Evolutionary conservation across 768 basidiomycete species (phyloP), one percentile per base, ranked within the genome.

Genomic region (Lentinula guzmanii): DNA sequence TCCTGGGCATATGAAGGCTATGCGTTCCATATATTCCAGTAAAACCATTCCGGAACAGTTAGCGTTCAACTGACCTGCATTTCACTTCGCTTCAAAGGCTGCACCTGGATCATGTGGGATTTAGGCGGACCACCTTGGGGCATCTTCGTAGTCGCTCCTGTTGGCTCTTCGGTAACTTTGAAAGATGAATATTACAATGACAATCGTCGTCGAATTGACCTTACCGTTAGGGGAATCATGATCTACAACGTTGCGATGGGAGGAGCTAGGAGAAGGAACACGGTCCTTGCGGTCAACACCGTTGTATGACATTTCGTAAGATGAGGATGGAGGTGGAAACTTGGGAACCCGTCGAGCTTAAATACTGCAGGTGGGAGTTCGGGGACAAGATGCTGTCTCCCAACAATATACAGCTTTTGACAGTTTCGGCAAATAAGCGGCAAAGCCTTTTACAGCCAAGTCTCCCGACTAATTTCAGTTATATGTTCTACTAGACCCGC

Each of bases 1-100:
- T 95, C 93, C 74, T 98, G 94, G 2, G 94, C 86, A 72, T 98
- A 97, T 0, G 91, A 93, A 2, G 91, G 93, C 88, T 97, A 72
- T 8, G 53, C 53, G 5, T 18, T 54, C 58, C 42, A 8, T 41
- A 48, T 53, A 4, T 54, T 43, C 62, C 50, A 64, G 51, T 42
- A 7, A 34, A 21, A 31, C 39, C 8, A 31, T 52, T 8, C 4
- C 15, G 42, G 37, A 15, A 52, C 1, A 48, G 10, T 37, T 16
- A 24, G 34, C 39, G 5, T 50, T 39, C 52, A 24, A 67, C 78
- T 48, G 43, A 86, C 90, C 86, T 94, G 92, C 92, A 94, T 93
- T 75, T 94, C 92, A 50, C 80, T 84, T 64, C 84, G 82, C 76
- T 86, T 90, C 74, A 94, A 75, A 1, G 93, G 92, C 70, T 95